Evolutionary conservation across 768 basidiomycete species (phyloP).

Genomic region (Paxillus rubicundulus): DNA sequence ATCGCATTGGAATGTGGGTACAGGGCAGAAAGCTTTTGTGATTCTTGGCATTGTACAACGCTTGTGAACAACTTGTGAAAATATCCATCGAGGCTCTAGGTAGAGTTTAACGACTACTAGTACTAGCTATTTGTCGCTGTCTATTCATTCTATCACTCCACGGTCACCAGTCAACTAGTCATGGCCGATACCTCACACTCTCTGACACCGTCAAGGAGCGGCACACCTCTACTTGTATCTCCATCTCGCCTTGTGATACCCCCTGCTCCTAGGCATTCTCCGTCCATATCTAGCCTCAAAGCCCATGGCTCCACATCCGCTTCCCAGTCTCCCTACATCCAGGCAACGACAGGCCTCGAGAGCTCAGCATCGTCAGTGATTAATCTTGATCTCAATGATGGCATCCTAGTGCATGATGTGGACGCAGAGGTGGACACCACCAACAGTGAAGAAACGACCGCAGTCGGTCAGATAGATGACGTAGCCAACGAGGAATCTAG

Average conservation of each 20-base stretch:
- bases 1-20: slow-evolving; percentile 71
- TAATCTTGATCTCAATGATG: slow-evolving; percentile 64
- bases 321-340: slow-evolving; percentile 20
- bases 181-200: slow-evolving; percentile 30
- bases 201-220: slow-evolving; percentile 35
- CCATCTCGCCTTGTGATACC: slow-evolving; percentile 56
- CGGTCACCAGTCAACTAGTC: slow-evolving; percentile 9
- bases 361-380: slow-evolving; percentile 72
- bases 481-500: slow-evolving; percentile 57
- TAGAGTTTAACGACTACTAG: too few species aligned
- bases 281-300: slow-evolving; percentile 56
- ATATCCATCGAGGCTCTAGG: too few species aligned
- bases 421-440: slow-evolving; percentile 59
- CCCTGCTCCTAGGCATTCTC: slow-evolving; percentile 48
- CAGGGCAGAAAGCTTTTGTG: slow-evolving; percentile 48
- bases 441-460: slow-evolving; percentile 53
- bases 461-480: slow-evolving; percentile 42
- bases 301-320: slow-evolving; percentile 43
- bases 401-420: slow-evolving; percentile 68
- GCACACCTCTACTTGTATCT: slow-evolving; percentile 37
- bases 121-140: slow-evolving; percentile 17
- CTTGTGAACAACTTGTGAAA: not conserved
- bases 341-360: slow-evolving; percentile 42
- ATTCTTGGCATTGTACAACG: not conserved
- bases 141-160: slow-evolving; percentile 1